Conservation (phyloP, 371 early-diverging fungal species). For the Mycotypha africana region DNA sequence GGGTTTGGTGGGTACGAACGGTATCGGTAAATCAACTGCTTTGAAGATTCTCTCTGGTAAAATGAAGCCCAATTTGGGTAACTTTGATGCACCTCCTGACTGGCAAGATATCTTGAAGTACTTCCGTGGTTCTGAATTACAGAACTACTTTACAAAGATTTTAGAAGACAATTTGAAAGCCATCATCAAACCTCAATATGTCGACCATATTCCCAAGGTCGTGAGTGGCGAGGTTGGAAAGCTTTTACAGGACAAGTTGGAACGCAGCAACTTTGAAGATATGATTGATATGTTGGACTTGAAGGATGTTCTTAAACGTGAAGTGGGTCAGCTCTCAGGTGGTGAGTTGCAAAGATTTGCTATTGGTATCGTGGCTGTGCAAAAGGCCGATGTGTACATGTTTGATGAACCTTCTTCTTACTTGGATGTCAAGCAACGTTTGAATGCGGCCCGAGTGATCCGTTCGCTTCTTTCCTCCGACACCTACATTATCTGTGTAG, state of each 20-base stretch:
- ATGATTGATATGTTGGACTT: constrained; percentile 82
- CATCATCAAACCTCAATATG: constrained; percentile 98
- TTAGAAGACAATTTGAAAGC: constrained; percentile 95
- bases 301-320: constrained; percentile 82
- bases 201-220: constrained; percentile 92
- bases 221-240: constrained; percentile 82
- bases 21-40: constrained; percentile 98
- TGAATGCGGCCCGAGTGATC: constrained; percentile 96
- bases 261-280: constrained; percentile 67
- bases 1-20: constrained; percentile 99
- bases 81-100: constrained; percentile 85
- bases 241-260: constrained; percentile 72
- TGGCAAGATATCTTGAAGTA: constrained; percentile 97
- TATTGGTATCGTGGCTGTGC: constrained; percentile 88
- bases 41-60: constrained; percentile 97
- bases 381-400: constrained; percentile 96
- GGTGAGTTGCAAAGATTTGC: constrained; percentile 99
- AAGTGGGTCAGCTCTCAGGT: constrained; percentile 94
- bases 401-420: constrained; percentile 99
- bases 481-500: constrained; percentile 96
- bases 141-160: constrained; percentile 99
- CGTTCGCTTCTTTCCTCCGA: constrained; percentile 74
- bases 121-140: constrained; percentile 99
- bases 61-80: constrained; percentile 98
- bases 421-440: constrained; percentile 99